Percentiles rank a stretch among this genome's conserved stretches.
These are phyloP conservation scores for Fonsecaea pugnacius DNA, from an alignment of 2,329 filamentous ascomycete species.

Conservation along the genomic window DNA sequence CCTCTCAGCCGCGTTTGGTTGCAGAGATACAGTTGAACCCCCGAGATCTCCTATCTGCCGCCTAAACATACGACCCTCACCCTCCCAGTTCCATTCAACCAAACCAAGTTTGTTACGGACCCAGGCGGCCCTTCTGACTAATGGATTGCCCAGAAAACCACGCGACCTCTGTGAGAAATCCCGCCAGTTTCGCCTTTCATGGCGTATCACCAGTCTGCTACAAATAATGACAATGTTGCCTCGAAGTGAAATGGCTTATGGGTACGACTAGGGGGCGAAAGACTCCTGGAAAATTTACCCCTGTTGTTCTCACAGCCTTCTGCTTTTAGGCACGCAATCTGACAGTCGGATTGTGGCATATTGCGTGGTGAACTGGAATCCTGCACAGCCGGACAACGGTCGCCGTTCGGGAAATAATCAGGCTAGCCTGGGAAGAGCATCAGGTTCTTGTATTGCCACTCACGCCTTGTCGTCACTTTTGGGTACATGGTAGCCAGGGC, in stretches of 20 bases:
- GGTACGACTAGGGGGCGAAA: background rate
- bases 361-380: background rate
- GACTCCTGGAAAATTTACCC: background rate
- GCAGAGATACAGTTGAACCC: constrained; percentile 11
- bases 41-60: constrained; percentile 14
- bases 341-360: constrained; percentile 13
- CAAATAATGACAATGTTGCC: background rate
- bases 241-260: background rate
- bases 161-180: constrained; percentile 8
- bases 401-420: background rate
- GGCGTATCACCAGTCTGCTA: background rate
- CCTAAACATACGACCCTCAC: constrained; percentile 6
- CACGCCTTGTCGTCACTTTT: background rate
- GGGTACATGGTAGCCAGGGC: background rate
- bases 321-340: constrained; percentile 19
- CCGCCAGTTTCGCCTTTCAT: constrained; percentile 5
- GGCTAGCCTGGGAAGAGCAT: background rate
- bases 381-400: background rate
- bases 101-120: constrained; percentile 8
- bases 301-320: background rate
- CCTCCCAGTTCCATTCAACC: background rate
- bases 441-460: constrained; percentile 4
- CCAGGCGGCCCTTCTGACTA: constrained; percentile 18
- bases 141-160: background rate
- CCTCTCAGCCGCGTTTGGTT: constrained; percentile 1